Evolutionary conservation across 2,329 filamentous ascomycete species (phyloP).

Genomic region (Paecilomyces sp.): DNA sequence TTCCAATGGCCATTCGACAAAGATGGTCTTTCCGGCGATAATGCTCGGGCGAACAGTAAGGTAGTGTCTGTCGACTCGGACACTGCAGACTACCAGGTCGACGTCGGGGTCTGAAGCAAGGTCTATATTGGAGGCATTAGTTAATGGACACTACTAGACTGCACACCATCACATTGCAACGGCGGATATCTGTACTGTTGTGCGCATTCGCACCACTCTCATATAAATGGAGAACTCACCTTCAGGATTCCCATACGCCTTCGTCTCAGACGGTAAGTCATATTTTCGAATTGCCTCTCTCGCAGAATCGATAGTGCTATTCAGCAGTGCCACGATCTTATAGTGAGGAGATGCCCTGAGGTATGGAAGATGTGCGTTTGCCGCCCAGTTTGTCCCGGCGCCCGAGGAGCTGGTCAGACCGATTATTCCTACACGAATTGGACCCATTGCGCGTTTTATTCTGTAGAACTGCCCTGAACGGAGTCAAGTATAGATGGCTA

Average conservation of each 20-base stretch:
- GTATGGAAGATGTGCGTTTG: not conserved
- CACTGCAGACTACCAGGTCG: slow-evolving; percentile 46
- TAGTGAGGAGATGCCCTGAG: not conserved
- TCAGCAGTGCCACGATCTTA: not conserved
- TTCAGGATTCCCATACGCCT: slow-evolving; percentile 46
- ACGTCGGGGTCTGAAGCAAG: slow-evolving; percentile 45
- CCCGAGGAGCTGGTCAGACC: not conserved
- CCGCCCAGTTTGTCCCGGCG: not conserved
- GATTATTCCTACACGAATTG: not conserved
- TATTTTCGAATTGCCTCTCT: slow-evolving; percentile 21
- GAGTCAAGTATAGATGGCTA: not conserved
- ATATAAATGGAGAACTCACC: slow-evolving; percentile 3
- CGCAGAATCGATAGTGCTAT: not conserved
- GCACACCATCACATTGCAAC: not conserved
- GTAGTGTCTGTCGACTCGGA: slow-evolving; percentile 49
- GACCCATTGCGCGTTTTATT: not conserved
- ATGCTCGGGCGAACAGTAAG: slow-evolving; percentile 41
- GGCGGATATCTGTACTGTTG: not conserved
- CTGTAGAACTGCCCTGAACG: not conserved
- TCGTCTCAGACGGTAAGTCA: slow-evolving; percentile 34
- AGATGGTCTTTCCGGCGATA: slow-evolving; percentile 47
- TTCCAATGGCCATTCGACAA: slow-evolving; percentile 54
- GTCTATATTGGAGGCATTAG: slow-evolving; percentile 6
- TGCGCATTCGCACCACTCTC: not conserved
- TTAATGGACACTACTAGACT: not conserved